phyloP scores from a whole-genome alignment of 306 rosid genomes.

The Gastrolobium villosum region DNA sequence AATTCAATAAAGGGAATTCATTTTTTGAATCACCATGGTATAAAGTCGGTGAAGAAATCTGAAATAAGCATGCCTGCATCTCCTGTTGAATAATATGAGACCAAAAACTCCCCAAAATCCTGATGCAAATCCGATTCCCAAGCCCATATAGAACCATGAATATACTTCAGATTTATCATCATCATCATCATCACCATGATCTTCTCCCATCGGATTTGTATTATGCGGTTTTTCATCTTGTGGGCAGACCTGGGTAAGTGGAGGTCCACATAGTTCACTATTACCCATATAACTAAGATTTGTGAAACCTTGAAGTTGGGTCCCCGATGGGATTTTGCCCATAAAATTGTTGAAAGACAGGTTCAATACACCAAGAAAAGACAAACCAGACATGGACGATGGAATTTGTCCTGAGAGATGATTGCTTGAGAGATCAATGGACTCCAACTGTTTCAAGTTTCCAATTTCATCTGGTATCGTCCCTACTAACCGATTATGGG shows the following conservation, averaged over 20 bases:
- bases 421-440: conserved; percentile 50
- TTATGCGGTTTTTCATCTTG: background rate
- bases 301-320: conserved; percentile 33
- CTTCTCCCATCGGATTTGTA: background rate
- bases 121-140: conserved; percentile 41
- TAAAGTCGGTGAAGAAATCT: background rate
- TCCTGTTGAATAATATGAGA: background rate
- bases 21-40: background rate
- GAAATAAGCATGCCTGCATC: conserved; percentile 43
- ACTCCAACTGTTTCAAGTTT: conserved; percentile 17
- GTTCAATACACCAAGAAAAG: conserved; percentile 39
- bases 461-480: conserved; percentile 45
- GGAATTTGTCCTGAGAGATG: conserved; percentile 45
- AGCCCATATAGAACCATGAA: conserved; percentile 23
- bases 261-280: conserved; percentile 41
- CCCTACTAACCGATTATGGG: conserved; percentile 47
- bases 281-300: conserved; percentile 21
- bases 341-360: conserved; percentile 48
- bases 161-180: background rate
- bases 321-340: conserved; percentile 49
- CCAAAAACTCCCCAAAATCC: conserved; percentile 38
- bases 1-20: background rate
- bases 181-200: background rate
- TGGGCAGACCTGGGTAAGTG: conserved; percentile 13
- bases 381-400: conserved; percentile 29